Evolutionary conservation across 495 filamentous ascomycete species (phyloP).

Genomic region (Articulospora tetracladia): DNA sequence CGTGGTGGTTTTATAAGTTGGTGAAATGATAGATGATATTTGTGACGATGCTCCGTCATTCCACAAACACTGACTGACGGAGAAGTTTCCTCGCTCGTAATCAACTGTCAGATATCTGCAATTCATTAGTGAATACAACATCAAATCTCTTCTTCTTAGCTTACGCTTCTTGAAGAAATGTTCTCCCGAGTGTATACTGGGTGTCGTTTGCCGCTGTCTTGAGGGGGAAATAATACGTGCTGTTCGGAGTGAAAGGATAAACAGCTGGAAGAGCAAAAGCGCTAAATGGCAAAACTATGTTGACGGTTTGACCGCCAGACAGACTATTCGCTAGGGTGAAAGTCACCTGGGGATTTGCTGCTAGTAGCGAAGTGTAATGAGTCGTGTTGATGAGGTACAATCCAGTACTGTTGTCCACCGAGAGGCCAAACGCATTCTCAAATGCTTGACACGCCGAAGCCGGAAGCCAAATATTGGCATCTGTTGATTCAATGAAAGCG

Average conservation of each 20-base stretch:
- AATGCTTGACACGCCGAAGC: conserved; percentile 46
- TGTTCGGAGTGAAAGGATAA: conserved; percentile 35
- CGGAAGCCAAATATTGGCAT: conserved; percentile 54
- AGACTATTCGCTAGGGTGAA: conserved; percentile 43
- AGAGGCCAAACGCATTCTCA: conserved; percentile 48
- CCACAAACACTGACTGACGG: conserved; percentile 20
- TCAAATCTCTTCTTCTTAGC: conserved; percentile 17
- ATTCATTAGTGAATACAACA: conserved; percentile 7
- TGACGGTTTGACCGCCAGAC: conserved; percentile 38
- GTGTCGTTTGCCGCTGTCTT: conserved; percentile 46
- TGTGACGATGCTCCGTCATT: conserved; percentile 10
- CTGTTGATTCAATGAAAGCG: conserved; percentile 50
- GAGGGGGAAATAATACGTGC: conserved; percentile 46
- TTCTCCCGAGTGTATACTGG: conserved; percentile 53
- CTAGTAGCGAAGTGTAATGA: conserved; percentile 35
- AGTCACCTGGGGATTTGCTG: conserved; percentile 43
- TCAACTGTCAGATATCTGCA: conserved; percentile 34
- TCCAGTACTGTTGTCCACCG: conserved; percentile 37
- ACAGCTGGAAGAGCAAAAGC: conserved; percentile 43
- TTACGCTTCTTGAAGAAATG: conserved; percentile 54
- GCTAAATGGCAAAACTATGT: conserved; percentile 45
- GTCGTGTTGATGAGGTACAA: conserved; percentile 50
- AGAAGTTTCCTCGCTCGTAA: conserved; percentile 23
- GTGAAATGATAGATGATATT: conserved; percentile 9
- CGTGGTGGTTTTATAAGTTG: conserved; percentile 4